These are phyloP conservation scores for Neurospora tetrasperma DNA, from an alignment of 495 filamentous ascomycete species.

Conservation along the genomic window DNA sequence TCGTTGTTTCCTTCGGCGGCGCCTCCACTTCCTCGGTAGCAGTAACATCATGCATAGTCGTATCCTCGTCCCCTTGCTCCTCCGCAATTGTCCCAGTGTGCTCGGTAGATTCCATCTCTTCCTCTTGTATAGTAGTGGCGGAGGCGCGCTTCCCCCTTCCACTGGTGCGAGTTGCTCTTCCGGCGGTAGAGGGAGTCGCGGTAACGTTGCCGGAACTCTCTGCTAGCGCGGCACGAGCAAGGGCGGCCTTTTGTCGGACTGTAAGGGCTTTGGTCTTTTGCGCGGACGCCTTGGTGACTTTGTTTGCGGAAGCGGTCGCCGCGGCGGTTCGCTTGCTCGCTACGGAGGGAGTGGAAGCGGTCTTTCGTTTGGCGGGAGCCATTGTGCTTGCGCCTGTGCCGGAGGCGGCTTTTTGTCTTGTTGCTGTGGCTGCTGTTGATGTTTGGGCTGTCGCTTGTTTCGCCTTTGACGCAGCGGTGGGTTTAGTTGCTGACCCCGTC, in stretches of 20 bases:
- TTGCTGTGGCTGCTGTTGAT: background rate
- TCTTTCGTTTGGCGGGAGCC: slow-evolving; percentile 34
- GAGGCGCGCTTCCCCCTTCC: slow-evolving; percentile 29
- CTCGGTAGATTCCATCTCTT: slow-evolving; percentile 13
- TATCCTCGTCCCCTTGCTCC: slow-evolving; percentile 17
- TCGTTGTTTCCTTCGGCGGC: slow-evolving; percentile 7
- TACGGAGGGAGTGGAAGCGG: background rate
- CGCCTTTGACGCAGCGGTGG: background rate
- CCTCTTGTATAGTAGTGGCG: slow-evolving; percentile 19
- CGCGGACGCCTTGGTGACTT: slow-evolving; percentile 27
- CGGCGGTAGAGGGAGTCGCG: slow-evolving; percentile 14
- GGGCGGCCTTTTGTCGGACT: background rate
- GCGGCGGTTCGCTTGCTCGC: slow-evolving; percentile 8
- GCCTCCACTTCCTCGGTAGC: background rate
- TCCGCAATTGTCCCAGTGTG: slow-evolving; percentile 8
- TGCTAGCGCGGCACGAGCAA: slow-evolving; percentile 26
- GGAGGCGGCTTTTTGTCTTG: slow-evolving; percentile 3
- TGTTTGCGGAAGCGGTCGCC: slow-evolving; percentile 19
- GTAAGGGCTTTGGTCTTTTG: slow-evolving; percentile 12
- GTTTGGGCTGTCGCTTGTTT: background rate
- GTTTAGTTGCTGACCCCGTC: background rate
- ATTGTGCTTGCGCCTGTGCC: slow-evolving; percentile 15
- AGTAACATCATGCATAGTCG: slow-evolving; percentile 25
- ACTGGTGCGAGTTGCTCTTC: slow-evolving; percentile 21
- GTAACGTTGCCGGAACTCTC: slow-evolving; percentile 38